These are phyloP conservation scores for Stachybotrys chartarum DNA, from an alignment of 2,329 filamentous ascomycete genomes.

Conservation along the genomic window DNA sequence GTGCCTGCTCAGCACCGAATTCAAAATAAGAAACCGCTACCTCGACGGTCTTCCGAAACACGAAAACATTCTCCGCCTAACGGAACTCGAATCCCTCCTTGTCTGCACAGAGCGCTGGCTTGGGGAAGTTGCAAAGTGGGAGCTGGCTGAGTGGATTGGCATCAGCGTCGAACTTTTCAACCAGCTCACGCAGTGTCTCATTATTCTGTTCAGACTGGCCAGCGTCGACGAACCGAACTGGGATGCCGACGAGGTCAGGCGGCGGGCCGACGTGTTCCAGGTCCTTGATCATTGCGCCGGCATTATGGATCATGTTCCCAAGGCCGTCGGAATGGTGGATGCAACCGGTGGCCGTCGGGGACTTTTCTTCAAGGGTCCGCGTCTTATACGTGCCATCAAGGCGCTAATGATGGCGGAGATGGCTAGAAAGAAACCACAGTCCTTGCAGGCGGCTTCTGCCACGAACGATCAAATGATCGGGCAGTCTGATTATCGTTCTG, in stretches of 20 bases:
- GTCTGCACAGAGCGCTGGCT: conserved; percentile 4
- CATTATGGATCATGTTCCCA: conserved; percentile 1
- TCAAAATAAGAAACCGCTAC: conserved; percentile 5
- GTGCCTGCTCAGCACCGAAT: conserved; percentile 4
- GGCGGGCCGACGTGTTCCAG: conserved; percentile 6
- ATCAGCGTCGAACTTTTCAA: conserved; percentile 10
- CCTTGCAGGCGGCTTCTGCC: background rate
- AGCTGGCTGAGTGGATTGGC: conserved; percentile 4
- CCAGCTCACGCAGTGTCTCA: conserved; percentile 7
- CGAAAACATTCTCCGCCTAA: conserved; percentile 3
- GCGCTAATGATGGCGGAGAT: conserved; percentile 7
- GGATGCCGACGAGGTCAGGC: conserved; percentile 5
- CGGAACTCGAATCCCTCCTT: conserved; percentile 7
- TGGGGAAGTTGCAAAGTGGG: background rate
- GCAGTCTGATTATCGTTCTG: background rate
- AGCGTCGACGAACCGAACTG: conserved; percentile 5
- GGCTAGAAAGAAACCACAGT: background rate
- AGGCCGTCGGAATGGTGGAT: conserved; percentile 5
- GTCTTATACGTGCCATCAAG: conserved; percentile 7
- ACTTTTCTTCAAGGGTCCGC: conserved; percentile 5
- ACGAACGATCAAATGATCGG: background rate
- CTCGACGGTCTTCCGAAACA: background rate
- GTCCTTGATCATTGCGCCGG: conserved; percentile 6
- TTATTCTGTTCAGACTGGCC: conserved; percentile 9
- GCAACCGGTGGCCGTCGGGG: conserved; percentile 2